Conservation (phyloP, 768 basidiomycete genomes). For the Gloeopeniophorella convolvens region DNA sequence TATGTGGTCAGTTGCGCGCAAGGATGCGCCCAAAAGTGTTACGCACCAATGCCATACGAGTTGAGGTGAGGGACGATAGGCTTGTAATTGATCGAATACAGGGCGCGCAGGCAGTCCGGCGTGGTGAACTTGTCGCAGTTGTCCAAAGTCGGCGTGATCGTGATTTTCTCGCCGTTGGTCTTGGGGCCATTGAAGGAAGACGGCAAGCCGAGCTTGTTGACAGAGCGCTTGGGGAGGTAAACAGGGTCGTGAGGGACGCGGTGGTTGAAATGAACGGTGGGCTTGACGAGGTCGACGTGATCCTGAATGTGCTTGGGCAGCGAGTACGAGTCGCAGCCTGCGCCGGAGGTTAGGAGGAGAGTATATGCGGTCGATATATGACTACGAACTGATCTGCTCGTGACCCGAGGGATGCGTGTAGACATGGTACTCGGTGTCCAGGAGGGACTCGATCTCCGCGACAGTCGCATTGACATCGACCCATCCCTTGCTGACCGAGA, state of each 20-base stretch:
- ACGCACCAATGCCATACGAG: slow-evolving; percentile 44
- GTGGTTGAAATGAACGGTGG: slow-evolving; percentile 38
- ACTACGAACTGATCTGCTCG: slow-evolving; percentile 31
- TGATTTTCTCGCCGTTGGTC: slow-evolving; percentile 20
- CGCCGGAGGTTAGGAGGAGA: not conserved
- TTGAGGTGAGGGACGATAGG: slow-evolving; percentile 40
- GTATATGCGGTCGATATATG: not conserved
- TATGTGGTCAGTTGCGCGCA: not conserved
- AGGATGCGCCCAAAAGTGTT: not conserved
- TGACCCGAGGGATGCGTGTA: slow-evolving; percentile 34
- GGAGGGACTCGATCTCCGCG: slow-evolving; percentile 37
- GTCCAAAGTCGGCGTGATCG: slow-evolving; percentile 18
- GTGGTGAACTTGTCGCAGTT: slow-evolving; percentile 41
- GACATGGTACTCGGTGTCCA: slow-evolving; percentile 37
- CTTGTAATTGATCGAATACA: slow-evolving; percentile 50
- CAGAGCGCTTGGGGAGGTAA: slow-evolving; percentile 10
- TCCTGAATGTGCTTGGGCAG: slow-evolving; percentile 32
- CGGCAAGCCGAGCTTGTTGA: slow-evolving; percentile 21
- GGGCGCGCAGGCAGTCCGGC: slow-evolving; percentile 47
- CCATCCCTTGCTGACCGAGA: slow-evolving; percentile 34
- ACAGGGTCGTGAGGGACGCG: slow-evolving; percentile 2
- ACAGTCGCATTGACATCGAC: slow-evolving; percentile 35
- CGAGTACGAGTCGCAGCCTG: slow-evolving; percentile 36
- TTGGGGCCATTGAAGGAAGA: slow-evolving; percentile 10
- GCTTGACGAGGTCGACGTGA: slow-evolving; percentile 40